Percentiles rank a stretch among this genome's conserved stretches.
Conservation (phyloP, 495 filamentous ascomycete species). For the Trichoderma erinaceum region DNA sequence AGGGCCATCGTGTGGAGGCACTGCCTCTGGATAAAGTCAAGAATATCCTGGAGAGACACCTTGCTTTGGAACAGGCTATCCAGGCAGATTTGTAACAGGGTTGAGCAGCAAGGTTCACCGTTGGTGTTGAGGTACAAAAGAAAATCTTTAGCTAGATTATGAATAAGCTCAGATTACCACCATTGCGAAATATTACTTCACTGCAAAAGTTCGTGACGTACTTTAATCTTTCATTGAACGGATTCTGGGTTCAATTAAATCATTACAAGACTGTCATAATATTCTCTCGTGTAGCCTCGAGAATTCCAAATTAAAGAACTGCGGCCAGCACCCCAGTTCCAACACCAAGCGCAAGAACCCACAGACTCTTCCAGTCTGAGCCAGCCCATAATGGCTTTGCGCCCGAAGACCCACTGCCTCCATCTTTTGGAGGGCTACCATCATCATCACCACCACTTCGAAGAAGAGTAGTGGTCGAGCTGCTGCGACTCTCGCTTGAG, state of each 20-base stretch:
- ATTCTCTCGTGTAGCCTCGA: neutral
- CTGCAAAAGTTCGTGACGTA: too few relatives aligned
- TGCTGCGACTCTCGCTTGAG: neutral
- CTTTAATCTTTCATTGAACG: too few relatives aligned
- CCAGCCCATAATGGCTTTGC: neutral
- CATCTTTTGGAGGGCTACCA: neutral
- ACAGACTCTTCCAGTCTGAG: neutral
- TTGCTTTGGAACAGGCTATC: neutral
- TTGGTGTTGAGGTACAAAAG: neutral
- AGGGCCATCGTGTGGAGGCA: constrained; percentile 27
- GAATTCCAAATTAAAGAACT: neutral
- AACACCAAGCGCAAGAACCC: neutral
- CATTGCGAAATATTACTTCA: too few relatives aligned
- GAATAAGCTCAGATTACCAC: too few relatives aligned
- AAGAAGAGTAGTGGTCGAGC: neutral
- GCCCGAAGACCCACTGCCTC: neutral
- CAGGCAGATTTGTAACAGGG: neutral
- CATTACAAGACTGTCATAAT: too few relatives aligned
- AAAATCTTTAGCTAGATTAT: too few relatives aligned
- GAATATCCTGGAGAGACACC: constrained; percentile 40
- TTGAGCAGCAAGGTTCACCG: neutral
- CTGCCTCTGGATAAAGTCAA: constrained; percentile 22
- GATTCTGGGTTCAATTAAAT: too few relatives aligned
- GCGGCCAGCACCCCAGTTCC: neutral
- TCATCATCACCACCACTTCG: neutral